Evolutionary conservation across 2,329 filamentous ascomycete genomes (phyloP).

Genomic region (Phialocephala sp.): DNA sequence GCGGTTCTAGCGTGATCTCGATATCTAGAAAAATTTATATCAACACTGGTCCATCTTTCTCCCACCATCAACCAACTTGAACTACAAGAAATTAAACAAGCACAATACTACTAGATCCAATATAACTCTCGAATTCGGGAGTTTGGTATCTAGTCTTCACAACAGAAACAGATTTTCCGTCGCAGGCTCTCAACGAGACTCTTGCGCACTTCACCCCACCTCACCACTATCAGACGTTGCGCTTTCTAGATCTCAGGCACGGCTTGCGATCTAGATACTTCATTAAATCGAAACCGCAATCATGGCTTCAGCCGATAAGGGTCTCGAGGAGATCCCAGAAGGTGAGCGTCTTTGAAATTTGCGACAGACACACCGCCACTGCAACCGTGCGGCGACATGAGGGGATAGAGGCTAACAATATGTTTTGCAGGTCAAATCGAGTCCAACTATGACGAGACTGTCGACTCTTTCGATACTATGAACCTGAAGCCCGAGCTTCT

Average conservation of each 20-base stretch:
- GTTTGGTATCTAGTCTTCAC: slow-evolving; percentile 55
- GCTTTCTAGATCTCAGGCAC: slow-evolving; percentile 71
- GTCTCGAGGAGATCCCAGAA: slow-evolving; percentile 97
- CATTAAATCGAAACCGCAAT: slow-evolving; percentile 70
- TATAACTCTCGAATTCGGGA: slow-evolving; percentile 50
- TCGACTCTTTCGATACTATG: slow-evolving; percentile 99
- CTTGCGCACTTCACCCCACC: slow-evolving; percentile 42
- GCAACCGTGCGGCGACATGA: slow-evolving; percentile 11
- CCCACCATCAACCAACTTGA: slow-evolving; percentile 32
- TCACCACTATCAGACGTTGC: slow-evolving; percentile 44
- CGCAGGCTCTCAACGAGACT: slow-evolving; percentile 43
- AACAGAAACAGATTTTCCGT: slow-evolving; percentile 31
- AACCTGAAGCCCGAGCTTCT: slow-evolving; percentile 96
- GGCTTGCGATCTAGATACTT: slow-evolving; percentile 75
- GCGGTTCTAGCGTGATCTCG: neutral
- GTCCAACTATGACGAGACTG: slow-evolving; percentile 99
- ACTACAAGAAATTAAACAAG: slow-evolving; percentile 29
- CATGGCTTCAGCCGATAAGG: slow-evolving; percentile 94
- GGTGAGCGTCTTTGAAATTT: slow-evolving; percentile 60
- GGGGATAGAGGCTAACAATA: slow-evolving; percentile 33
- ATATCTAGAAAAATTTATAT: neutral
- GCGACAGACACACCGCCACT: slow-evolving; percentile 36
- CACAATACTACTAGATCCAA: slow-evolving; percentile 40
- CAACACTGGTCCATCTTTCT: neutral
- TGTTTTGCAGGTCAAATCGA: slow-evolving; percentile 86